Evolutionary conservation across 306 rosid species (phyloP).

Genomic region (Albizia julibrissin): DNA sequence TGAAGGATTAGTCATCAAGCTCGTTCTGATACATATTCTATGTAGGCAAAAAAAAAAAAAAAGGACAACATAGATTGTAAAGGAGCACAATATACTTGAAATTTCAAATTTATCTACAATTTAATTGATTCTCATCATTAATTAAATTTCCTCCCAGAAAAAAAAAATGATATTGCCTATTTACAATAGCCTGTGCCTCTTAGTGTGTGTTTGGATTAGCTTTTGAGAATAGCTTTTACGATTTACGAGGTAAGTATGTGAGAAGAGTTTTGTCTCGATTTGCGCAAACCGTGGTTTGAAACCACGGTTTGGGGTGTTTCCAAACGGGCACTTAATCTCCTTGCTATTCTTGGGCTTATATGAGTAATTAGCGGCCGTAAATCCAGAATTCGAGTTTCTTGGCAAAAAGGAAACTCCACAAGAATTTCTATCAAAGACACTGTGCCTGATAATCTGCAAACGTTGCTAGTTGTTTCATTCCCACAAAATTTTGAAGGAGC

Average conservation of each 20-base stretch:
- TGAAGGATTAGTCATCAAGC: no score
- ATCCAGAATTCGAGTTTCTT: conserved; percentile 32
- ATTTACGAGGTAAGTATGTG: no score
- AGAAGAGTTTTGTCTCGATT: no score
- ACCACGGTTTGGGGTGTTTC: no score
- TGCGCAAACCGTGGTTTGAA: no score
- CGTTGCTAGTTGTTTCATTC: background rate
- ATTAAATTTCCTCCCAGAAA: conserved; percentile 5
- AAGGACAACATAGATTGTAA: background rate
- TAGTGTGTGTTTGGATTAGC: no score
- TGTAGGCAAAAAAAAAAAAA: no score
- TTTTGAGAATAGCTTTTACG: no score
- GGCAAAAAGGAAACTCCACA: background rate
- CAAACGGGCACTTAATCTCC: background rate
- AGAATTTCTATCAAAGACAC: no score
- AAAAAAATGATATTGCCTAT: conserved; percentile 34
- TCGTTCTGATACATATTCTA: no score
- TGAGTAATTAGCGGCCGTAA: background rate
- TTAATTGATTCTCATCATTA: conserved; percentile 30
- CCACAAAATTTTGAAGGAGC: background rate
- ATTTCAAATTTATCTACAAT: conserved; percentile 42
- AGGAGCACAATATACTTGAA: background rate
- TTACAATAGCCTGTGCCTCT: no score
- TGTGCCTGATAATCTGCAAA: background rate
- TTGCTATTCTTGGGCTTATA: background rate